phyloP scores from a whole-genome alignment of 1,284 basidiomycete species.

The Coniferiporia weirii region DNA sequence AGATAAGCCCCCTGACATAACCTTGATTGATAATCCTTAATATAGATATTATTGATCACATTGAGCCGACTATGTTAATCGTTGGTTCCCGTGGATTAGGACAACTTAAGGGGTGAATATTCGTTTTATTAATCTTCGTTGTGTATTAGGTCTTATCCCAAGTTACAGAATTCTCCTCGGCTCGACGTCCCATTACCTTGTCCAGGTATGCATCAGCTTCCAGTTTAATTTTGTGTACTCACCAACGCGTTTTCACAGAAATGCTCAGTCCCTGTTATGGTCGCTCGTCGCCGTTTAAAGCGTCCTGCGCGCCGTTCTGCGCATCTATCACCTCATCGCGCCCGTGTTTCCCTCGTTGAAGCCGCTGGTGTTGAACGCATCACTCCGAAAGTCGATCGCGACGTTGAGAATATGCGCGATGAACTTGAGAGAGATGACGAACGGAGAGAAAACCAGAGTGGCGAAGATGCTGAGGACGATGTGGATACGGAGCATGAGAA shows the following conservation, averaged over 20 bases:
- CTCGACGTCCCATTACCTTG: slow-evolving; percentile 96
- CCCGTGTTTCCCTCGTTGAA: slow-evolving; percentile 79
- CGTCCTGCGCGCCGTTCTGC: slow-evolving; percentile 61
- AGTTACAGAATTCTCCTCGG: slow-evolving; percentile 80
- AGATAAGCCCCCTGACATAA: background rate
- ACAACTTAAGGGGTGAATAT: slow-evolving; percentile 76
- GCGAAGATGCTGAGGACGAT: slow-evolving; percentile 21
- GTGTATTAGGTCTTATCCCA: background rate
- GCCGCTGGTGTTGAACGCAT: slow-evolving; percentile 78
- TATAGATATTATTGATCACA: slow-evolving; percentile 83
- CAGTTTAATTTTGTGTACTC: background rate
- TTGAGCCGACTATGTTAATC: slow-evolving; percentile 90
- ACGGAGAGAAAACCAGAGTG: slow-evolving; percentile 36
- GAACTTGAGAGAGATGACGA: slow-evolving; percentile 63
- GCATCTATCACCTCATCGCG: slow-evolving; percentile 58
- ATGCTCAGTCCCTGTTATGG: slow-evolving; percentile 89
- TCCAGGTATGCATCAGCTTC: slow-evolving; percentile 51
- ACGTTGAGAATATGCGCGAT: slow-evolving; percentile 65
- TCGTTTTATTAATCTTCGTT: background rate
- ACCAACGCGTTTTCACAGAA: slow-evolving; percentile 41
- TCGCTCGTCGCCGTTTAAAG: slow-evolving; percentile 78
- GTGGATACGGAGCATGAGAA: slow-evolving; percentile 15
- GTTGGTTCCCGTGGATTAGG: slow-evolving; percentile 91
- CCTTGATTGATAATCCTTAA: background rate
- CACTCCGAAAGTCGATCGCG: slow-evolving; percentile 65